A percentile compares a stretch with the other conserved stretches of the same genome.
phyloP scores from a whole-genome alignment of 768 basidiomycete species.

The Rhodocollybia butyracea region DNA sequence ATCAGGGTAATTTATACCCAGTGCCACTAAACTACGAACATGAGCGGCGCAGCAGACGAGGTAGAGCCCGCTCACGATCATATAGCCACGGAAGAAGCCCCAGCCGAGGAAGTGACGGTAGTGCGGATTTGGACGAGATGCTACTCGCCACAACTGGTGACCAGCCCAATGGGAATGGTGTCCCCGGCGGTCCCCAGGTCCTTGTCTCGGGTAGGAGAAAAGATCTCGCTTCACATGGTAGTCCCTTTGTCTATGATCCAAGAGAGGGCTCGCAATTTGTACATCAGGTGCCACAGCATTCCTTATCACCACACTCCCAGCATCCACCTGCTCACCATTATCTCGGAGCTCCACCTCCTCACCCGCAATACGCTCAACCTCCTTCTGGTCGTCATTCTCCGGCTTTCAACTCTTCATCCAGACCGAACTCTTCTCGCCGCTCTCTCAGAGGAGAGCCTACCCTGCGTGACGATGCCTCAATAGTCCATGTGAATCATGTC shows the following conservation, averaged over 20 bases:
- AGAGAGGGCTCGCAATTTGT: conserved; percentile 2
- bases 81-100: conserved; percentile 1
- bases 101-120: conserved; percentile 3
- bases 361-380: conserved; percentile 22
- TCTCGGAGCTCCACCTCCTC: conserved; percentile 7
- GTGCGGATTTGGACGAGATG: conserved; percentile 4
- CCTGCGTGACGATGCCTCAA: conserved; percentile 20
- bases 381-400: conserved; percentile 19
- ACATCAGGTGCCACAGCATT: not conserved
- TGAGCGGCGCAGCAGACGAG: not conserved
- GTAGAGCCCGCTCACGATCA: conserved; percentile 5
- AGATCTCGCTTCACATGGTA: not conserved
- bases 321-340: not conserved
- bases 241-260: not conserved
- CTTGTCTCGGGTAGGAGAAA: not conserved
- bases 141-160: not conserved
- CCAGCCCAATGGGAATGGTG: not conserved
- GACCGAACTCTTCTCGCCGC: conserved; percentile 2
- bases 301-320: not conserved
- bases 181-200: not conserved
- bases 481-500: conserved; percentile 56
- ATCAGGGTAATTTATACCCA: not conserved
- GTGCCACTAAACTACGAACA: not conserved
- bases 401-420: conserved; percentile 11
- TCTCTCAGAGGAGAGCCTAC: conserved; percentile 8